Evolutionary conservation across 495 filamentous ascomycete genomes (phyloP).

Genomic region (Pseudevernia furfuracea): DNA sequence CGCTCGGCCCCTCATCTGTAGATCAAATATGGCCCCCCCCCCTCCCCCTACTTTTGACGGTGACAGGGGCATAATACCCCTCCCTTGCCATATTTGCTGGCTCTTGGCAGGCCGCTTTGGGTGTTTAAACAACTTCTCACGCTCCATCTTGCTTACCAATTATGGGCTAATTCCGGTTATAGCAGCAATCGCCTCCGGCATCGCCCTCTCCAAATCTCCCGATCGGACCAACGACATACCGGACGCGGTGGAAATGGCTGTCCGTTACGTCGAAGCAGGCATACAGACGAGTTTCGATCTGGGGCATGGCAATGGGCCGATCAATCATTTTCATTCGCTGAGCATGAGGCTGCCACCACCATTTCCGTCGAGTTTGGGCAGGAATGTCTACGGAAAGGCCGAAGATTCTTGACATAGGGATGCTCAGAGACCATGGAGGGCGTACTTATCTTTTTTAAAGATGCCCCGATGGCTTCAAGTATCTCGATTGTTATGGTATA

Average conservation of each 20-base stretch:
- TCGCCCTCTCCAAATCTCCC: conserved; percentile 65
- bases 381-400: background rate
- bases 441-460: too few relatives aligned
- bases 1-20: background rate
- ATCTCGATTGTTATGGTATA: background rate
- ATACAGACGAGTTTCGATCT: conserved; percentile 69
- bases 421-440: background rate
- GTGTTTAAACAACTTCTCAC: background rate
- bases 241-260: conserved; percentile 60
- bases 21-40: background rate
- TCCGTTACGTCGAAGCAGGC: conserved; percentile 73
- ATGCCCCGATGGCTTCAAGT: background rate
- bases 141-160: background rate
- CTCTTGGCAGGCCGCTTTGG: background rate
- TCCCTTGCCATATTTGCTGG: background rate
- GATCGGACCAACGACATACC: conserved; percentile 55
- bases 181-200: conserved; percentile 83
- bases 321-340: conserved; percentile 86
- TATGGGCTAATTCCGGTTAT: conserved; percentile 4
- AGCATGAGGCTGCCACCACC: background rate
- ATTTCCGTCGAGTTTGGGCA: conserved; percentile 1
- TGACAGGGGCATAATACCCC: background rate
- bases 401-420: background rate
- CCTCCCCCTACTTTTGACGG: background rate
- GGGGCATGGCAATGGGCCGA: conserved; percentile 76